phyloP scores from a whole-genome alignment of 2,329 filamentous ascomycete species.

The Escovopsis sp. region DNA sequence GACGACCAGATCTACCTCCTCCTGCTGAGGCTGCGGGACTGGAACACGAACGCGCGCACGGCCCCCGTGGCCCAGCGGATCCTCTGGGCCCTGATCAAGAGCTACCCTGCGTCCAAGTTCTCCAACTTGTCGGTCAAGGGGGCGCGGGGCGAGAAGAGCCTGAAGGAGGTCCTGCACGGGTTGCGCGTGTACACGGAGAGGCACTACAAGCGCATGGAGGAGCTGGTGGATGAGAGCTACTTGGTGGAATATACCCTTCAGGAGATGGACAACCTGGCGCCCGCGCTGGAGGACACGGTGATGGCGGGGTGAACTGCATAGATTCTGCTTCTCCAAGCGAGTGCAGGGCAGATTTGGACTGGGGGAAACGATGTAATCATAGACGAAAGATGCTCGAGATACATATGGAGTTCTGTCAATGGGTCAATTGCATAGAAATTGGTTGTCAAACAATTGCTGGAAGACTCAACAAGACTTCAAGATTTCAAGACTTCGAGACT shows the following conservation, averaged over 20 bases:
- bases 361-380: not conserved
- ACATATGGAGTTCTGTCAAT: too few species aligned
- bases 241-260: constrained; percentile 83
- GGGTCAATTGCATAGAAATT: too few species aligned
- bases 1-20: constrained; percentile 78
- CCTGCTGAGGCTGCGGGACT: constrained; percentile 73
- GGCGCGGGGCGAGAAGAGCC: constrained; percentile 43
- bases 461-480: too few species aligned
- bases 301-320: constrained; percentile 20
- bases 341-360: too few species aligned
- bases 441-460: too few species aligned
- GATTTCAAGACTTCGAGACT: too few species aligned
- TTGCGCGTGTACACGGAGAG: constrained; percentile 82
- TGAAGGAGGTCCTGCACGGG: constrained; percentile 79
- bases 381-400: not conserved
- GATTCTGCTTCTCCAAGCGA: too few species aligned
- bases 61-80: constrained; percentile 76
- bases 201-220: constrained; percentile 81
- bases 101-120: constrained; percentile 66
- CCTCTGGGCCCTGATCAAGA: constrained; percentile 62
- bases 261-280: constrained; percentile 71
- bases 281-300: constrained; percentile 26
- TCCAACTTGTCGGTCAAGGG: constrained; percentile 52
- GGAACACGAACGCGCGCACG: constrained; percentile 92
- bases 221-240: constrained; percentile 87